These are phyloP conservation scores for Fraxinus pennsylvanica DNA, from an alignment of 257 asterid species.

Conservation along the genomic window DNA sequence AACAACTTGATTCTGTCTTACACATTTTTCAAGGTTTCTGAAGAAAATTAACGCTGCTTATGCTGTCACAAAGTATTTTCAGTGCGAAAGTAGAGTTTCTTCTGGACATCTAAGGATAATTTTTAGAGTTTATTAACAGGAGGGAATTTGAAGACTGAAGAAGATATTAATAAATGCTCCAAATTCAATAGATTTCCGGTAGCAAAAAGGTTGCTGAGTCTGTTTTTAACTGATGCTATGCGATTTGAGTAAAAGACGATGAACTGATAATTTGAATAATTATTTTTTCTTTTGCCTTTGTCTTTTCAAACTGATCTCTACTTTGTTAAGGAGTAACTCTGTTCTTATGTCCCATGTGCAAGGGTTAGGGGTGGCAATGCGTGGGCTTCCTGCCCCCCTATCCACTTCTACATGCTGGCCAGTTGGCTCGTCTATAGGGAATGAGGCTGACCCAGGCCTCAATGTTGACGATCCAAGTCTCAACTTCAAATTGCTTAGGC, in stretches of 20 bases:
- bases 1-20: slow-evolving; percentile 80
- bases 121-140: not conserved
- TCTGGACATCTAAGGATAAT: not conserved
- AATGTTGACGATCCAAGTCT: no score
- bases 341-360: no score
- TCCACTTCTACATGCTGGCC: no score
- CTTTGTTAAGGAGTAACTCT: not conserved
- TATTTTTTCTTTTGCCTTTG: not conserved
- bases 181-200: not conserved
- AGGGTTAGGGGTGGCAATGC: no score
- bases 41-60: slow-evolving; percentile 37
- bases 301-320: not conserved
- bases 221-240: not conserved
- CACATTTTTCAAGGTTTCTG: slow-evolving; percentile 75
- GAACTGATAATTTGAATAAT: no score
- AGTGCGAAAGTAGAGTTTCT: not conserved
- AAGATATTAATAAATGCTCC: not conserved
- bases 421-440: no score
- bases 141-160: not conserved
- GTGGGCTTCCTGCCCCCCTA: no score
- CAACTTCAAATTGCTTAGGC: no score
- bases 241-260: not conserved
- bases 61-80: not conserved
- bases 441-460: no score
- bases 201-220: not conserved